Percentiles rank a stretch among this genome's conserved stretches.
Evolutionary conservation across 2,329 filamentous ascomycete species (phyloP).

Genomic region (Microsporum ferrugineum): DNA sequence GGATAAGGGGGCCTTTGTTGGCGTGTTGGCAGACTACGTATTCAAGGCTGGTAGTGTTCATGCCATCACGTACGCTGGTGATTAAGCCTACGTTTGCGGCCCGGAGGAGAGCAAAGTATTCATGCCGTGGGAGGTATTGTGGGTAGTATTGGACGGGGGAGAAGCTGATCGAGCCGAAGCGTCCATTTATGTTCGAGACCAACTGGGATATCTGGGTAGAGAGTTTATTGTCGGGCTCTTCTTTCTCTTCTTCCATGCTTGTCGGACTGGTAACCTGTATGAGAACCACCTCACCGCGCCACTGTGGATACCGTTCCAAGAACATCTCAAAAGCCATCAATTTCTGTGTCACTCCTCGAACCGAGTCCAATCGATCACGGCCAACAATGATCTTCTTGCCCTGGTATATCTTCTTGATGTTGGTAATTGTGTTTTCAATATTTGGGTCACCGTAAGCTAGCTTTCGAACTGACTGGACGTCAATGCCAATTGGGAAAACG

Average conservation of each 20-base stretch:
- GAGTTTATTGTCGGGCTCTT: slow-evolving; percentile 67
- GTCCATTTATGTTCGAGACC: slow-evolving; percentile 82
- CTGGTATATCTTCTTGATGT: slow-evolving; percentile 65
- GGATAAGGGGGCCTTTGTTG: slow-evolving; percentile 73
- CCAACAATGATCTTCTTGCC: slow-evolving; percentile 93
- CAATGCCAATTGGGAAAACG: slow-evolving; percentile 89
- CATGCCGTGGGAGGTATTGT: slow-evolving; percentile 76
- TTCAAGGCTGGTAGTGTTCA: slow-evolving; percentile 95
- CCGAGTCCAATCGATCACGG: slow-evolving; percentile 83
- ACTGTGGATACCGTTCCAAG: slow-evolving; percentile 79
- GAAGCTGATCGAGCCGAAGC: slow-evolving; percentile 77
- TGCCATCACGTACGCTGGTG: slow-evolving; percentile 89
- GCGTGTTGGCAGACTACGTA: slow-evolving; percentile 89
- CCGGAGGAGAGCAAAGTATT: slow-evolving; percentile 89
- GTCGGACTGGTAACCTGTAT: slow-evolving; percentile 92
- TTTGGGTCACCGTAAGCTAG: slow-evolving; percentile 60
- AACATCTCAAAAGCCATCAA: slow-evolving; percentile 89
- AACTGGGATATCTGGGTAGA: slow-evolving; percentile 82
- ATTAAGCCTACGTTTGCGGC: slow-evolving; percentile 86
- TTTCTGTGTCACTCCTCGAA: slow-evolving; percentile 90
- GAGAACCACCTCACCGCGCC: slow-evolving; percentile 81
- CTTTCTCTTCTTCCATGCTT: slow-evolving; percentile 64
- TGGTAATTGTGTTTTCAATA: slow-evolving; percentile 59
- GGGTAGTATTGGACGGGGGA: slow-evolving; percentile 90
- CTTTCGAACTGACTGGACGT: slow-evolving; percentile 65